Base-by-base conservation (phyloP, 805 yeast species). In the Maudiozyma pseudohumilis region DNA sequence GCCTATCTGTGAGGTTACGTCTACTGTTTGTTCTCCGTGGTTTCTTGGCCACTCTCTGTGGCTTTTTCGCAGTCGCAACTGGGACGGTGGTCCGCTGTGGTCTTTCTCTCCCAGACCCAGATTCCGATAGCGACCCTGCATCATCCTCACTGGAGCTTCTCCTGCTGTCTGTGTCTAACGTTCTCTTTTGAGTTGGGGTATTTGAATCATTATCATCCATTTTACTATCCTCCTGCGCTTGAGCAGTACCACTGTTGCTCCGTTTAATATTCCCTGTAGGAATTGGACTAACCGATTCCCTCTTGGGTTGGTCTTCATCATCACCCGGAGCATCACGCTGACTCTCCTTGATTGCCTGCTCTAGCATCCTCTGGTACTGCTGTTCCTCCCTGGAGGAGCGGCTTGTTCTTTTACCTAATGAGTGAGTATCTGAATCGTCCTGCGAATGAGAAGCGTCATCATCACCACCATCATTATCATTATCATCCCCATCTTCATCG, bases 371-470 rank as follows among this genome's bases (percentile, higher is more conserved):
- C 45, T 64, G 68, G 41, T 65, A 66, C 27, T 66, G 64, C 13
- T 65, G 62, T 37, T 66, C 70, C 42, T 65, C 69, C 42, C 68
- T 56, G 1, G 66, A 60, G 35, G 55, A 55, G 19, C 53, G 59
- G 8, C 66, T 63, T 6, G 64, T 64, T 25, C 68, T 47, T 29
- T 59, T 64, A 29, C 62, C 55, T 16, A 28, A 16, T 8, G 17
- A 18, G 18, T 28, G 31, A 38, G 25, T 12, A 12, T 12, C 13
- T 15, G 23, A 6, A 9, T 31, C 25, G 9, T 15, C 26, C 4
- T 31, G 26, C 18, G n/a, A 18, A 6, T 3, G 9, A 7, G 17
- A 3, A n/a, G 9, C 31, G 2, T 10, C 12, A 11, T 9, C 9
- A 2, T 9, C 9, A 13, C 10, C 20, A 6, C 16, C 16, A 15